Base-by-base conservation (phyloP, 2,329 filamentous ascomycete species). In the Cladosporium sp. region DNA sequence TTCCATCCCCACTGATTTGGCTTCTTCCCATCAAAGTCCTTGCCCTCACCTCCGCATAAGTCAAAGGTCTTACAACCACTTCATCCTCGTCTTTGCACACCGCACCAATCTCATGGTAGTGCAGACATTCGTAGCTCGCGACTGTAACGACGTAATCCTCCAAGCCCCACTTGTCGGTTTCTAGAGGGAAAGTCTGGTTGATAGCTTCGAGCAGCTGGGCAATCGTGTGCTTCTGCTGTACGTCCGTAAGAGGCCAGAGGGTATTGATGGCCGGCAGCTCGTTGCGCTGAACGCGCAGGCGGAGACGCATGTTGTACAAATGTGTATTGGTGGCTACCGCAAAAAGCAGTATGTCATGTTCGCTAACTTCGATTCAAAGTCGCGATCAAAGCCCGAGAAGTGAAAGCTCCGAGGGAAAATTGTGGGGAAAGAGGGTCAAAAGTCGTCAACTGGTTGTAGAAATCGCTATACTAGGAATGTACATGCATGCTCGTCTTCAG, bases 141-240 rank as follows among this genome's bases (percentile, higher is more conserved):
- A 96, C 80, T 73, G 95, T 89, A 30, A 96, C 90, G 8, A 84
- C 84, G 73, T 97, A 97, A 71, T 97, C 90, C 68, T 97, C 92
- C 3, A 96, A 76, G 0, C 90, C 91, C 90, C 91, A 96, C 60
- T 91, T 80, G 40, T 81, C 81, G 59, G 87, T 86, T 75, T 96
- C 92, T 0, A 97, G 83, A 0, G 92, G 92, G 1, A 97, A 78
- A 15, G 89, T 81, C 43, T 89, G 84, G 73, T 95, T 92, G 65
- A 97, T 80, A 61, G 90, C 83, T 63, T 89, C 85, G 38, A 97
- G 79, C 2, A 97, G 82, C 65, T 88, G 85, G 30, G 89, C 83
- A 61, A 96, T 81, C 2, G 90, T 96, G 55, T 66, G 60, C 30
- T 64, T 65, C 30, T 62, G 61, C 22, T 65, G 60, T 6, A 64